Evolutionary conservation across 345 rosid genomes (phyloP), one percentile per base, ranked within the genome.

Genomic region (Citrus trifoliata): DNA sequence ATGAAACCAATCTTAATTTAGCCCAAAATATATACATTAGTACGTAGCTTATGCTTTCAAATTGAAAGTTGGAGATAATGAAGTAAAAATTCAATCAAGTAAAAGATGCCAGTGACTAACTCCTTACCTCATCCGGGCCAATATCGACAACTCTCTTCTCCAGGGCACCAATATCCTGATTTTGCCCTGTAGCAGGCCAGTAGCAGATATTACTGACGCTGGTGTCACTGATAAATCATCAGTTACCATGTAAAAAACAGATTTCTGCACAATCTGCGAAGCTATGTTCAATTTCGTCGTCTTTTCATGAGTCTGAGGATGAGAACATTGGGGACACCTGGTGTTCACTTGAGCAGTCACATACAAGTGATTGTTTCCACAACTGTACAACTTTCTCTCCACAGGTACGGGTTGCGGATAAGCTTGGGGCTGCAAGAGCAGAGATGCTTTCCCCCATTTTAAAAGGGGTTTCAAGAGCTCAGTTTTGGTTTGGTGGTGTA

Each of bases 151-250:
- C 8, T 64, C 24, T 30, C n/a, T 18, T 2, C 19, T 64, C 24
- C 68, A 32, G 5, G 33, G 2, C 8, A 32, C 5, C 51, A 42
- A 12, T 3, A 30, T 16, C 38, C n/a, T 25, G 0, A 62, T 13
- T 12, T 27, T 64, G 3, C 27, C 32, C 5, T 40, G 56, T 1
- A 68, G 19, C 12, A 40, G 7, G 53, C 59, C 1, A 40, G 72
- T 55, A 21, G 67, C 78, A 59, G 83, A 60, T 25, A 76, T 68
- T 25, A 63, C 67, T 2, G 81, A 80, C 69, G 33, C 4, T n/a
- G 71, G 73, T 3, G 38, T 53, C 28, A 67, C 75, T 1, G 28
- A 38, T n/a, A 82, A n/a, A 71, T 79, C 80, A 79, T 79, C 75
- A 0, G 27, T 75, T 55, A 82, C 85, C 74, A 66, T 3, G 32